These are phyloP conservation scores for Gnetum montanum DNA, from an alignment of 75 land plant species.

Conservation along the genomic window DNA sequence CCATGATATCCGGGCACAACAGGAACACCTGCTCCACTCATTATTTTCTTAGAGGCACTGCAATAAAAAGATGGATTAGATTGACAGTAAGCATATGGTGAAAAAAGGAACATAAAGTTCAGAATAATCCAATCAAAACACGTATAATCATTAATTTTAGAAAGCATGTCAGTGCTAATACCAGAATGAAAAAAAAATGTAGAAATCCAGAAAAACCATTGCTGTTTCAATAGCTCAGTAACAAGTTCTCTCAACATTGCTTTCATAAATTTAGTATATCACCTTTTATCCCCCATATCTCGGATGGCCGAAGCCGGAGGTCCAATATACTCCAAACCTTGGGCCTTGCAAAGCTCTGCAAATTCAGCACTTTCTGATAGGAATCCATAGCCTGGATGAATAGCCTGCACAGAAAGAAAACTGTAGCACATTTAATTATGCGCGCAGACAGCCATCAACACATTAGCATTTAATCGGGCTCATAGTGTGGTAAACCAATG, in stretches of 20 bases:
- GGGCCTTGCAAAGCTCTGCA: constrained; percentile 71
- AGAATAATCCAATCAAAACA: not conserved
- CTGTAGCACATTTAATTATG: not conserved
- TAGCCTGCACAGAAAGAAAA: constrained; percentile 40
- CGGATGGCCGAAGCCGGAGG: constrained; percentile 88
- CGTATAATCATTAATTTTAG: not conserved
- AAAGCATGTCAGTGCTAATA: not conserved
- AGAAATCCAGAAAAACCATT: too few species aligned
- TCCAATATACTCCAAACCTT: constrained; percentile 75
- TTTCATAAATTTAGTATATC: too few species aligned
- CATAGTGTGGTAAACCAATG: not conserved
- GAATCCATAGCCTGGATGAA: constrained; percentile 98
- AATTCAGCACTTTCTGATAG: constrained; percentile 87
- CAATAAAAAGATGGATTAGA: not conserved
- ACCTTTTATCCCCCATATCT: constrained; percentile 98
- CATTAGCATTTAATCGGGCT: not conserved
- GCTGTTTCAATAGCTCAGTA: too few species aligned
- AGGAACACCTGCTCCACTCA: constrained; percentile 93
- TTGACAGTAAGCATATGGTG: not conserved
- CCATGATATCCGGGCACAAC: constrained; percentile 99
- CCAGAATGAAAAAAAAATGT: not conserved
- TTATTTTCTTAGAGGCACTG: constrained; percentile 91
- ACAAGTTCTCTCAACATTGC: too few species aligned
- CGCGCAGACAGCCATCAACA: not conserved
- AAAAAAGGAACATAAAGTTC: not conserved